Base-by-base conservation (phyloP, 106 monocot genomes). In the Chionographis japonica region DNA sequence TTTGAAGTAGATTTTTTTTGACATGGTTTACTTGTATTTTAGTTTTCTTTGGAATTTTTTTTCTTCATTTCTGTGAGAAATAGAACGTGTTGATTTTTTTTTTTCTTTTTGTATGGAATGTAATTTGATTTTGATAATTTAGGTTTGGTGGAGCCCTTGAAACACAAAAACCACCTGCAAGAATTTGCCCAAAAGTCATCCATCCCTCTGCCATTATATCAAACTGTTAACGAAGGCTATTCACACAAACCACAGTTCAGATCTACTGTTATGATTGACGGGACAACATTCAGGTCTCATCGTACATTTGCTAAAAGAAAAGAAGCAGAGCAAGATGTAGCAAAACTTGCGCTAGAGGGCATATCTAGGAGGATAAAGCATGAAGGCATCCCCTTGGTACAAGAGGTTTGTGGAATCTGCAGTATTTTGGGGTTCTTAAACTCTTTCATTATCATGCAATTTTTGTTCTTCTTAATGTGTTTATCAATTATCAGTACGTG, bases 311-410 rank as follows among this genome's bases (percentile, higher is more conserved):
- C 9, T 39, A 66, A 55, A 35, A 40, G 55, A 11, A 85, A 90
- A 61, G 85, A 73, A 46, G 90, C 86, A 15, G 85, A 90, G 59
- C 89, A 85, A 62, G 77, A 80, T 72, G 81, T 75, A 38, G 84
- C 89, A 13, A 73, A 60, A 58, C 2, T 90, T 43, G 86, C 90
- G 8, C 70, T 83, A 57, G 83, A 90, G 53, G 39, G 40, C 35
- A 37, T 90, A 40, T 42, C 56, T 17, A 10, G 0, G 35, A 73
- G 75, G 65, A 38, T 59, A 6, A 41, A 53, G 6, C 10, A 72
- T 69, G 68, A 79, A 58, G 63, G 53, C 46, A 20, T 55, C 37
- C 43, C 59, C n/a, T 10, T 54, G 13, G 71, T 89, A 55, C 38
- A 40, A 41, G 0, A 58, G 66, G 80, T 77, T 73, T 63, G 58